Evolutionary conservation across 1,284 basidiomycete species (phyloP).

Genomic region (Cryptococcus maquisensis): DNA sequence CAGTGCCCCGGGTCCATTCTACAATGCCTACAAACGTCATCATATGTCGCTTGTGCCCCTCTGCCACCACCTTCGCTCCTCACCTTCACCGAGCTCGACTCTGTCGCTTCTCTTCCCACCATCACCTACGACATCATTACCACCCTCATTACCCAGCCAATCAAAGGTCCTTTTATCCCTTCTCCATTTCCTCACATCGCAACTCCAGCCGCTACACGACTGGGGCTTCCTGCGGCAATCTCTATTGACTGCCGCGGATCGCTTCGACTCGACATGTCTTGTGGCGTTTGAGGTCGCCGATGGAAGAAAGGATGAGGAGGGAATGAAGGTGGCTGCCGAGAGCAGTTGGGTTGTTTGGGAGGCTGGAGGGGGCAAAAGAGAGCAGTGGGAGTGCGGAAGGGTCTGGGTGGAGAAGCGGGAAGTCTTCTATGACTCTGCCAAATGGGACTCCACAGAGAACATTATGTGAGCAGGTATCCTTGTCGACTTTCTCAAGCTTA

Average conservation of each 20-base stretch:
- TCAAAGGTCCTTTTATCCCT: slow-evolving; percentile 32
- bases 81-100: slow-evolving; percentile 56
- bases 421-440: slow-evolving; percentile 79
- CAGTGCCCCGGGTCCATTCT: slow-evolving; percentile 28
- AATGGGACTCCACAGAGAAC: slow-evolving; percentile 76
- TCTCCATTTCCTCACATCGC: slow-evolving; percentile 60
- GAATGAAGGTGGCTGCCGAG: slow-evolving; percentile 72
- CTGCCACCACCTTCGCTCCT: slow-evolving; percentile 48
- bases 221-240: slow-evolving; percentile 62
- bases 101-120: slow-evolving; percentile 56
- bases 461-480: slow-evolving; percentile 61
- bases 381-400: slow-evolving; percentile 86
- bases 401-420: slow-evolving; percentile 92
- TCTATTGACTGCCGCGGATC: slow-evolving; percentile 72
- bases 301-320: slow-evolving; percentile 61
- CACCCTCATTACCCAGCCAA: slow-evolving; percentile 29
- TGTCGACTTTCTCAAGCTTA: background rate
- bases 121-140: slow-evolving; percentile 37
- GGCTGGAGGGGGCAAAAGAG: slow-evolving; percentile 38
- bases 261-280: slow-evolving; percentile 78
- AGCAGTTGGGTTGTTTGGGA: slow-evolving; percentile 78
- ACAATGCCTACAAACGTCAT: slow-evolving; percentile 37
- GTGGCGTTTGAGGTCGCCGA: slow-evolving; percentile 81
- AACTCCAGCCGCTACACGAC: slow-evolving; percentile 60
- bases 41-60: slow-evolving; percentile 36